Base-by-base conservation (phyloP, 192 early-diverging fungal species). In the Gamsiella multidivaricata region DNA sequence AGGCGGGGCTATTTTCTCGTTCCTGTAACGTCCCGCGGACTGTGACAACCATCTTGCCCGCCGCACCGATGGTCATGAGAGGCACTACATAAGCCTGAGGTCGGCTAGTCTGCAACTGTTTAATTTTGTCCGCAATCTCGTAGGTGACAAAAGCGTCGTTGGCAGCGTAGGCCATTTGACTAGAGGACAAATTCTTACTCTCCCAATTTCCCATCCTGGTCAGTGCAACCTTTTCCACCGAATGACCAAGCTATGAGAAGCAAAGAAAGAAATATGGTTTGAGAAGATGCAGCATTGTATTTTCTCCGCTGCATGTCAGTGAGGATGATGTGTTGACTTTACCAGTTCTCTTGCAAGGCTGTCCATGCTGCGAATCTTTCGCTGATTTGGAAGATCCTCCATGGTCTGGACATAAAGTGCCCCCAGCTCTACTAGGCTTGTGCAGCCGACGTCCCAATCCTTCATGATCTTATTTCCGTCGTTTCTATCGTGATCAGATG, bases 111-210 rank as follows among this genome's bases (percentile, higher is more conserved):
- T 78, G 74, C 25, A 78, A 18, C 8, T 52, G 14, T 41, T 78
- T 78, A 31, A 78, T 62, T 62, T 31, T 43, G 25, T 68, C 60
- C 17, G 65, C 74, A 8, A 78, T 39, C 36, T 69, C 66, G 7
- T 78, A 78, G 2, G 74, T 78, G 33, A 69, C 65, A 78, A 69
- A 78, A 17, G n/a, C 74, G 62, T 78, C 74, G 61, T 78, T 78
- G 20, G 74, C 74, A 17, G 74, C 74, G 36, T 78, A 78, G 9
- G 65, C 33, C 2, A 78, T 34, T 36, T 69, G 74, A 1, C 12
- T n/a, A 0, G 53, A 28, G 2, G 60, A 28, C 11, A 78, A 31
- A 15, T 41, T 25, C 10, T 56, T 55, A 46, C 54, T 34, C 28
- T 78, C 60, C 74, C 74, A 78, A 32, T 78, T 61, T 1, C 74